Conservation (phyloP, 345 rosid genomes). For the Kernera saxatilis region DNA sequence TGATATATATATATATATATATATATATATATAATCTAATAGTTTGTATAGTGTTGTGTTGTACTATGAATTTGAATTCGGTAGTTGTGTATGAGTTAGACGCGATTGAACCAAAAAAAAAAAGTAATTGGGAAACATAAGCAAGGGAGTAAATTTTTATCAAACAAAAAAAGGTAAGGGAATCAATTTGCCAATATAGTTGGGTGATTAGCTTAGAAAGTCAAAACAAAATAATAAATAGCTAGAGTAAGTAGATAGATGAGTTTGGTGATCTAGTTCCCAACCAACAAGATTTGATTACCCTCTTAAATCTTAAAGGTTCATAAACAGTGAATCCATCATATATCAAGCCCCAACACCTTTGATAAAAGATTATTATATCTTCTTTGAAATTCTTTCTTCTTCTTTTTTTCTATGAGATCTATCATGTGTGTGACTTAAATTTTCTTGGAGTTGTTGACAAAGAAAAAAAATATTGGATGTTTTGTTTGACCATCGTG, state of each 20-base stretch:
- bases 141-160: too few species aligned
- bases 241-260: slow-evolving; percentile 21
- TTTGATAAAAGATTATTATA: background rate
- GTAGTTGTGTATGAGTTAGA: too few species aligned
- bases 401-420: background rate
- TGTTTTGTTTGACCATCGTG: slow-evolving; percentile 16
- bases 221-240: background rate
- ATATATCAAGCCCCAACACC: background rate
- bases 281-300: slow-evolving; percentile 31
- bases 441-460: slow-evolving; percentile 26
- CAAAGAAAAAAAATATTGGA: background rate
- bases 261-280: slow-evolving; percentile 32
- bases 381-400: background rate
- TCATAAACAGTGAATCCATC: background rate
- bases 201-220: background rate
- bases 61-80: too few species aligned
- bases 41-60: too few species aligned
- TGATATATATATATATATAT: too few species aligned
- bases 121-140: background rate
- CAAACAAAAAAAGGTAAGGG: too few species aligned
- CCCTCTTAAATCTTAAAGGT: slow-evolving; percentile 16
- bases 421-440: slow-evolving; percentile 26
- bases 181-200: slow-evolving; percentile 1
- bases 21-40: too few species aligned
- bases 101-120: too few species aligned